Base-by-base conservation (phyloP, 768 basidiomycete genomes). In the Trametes cinnabarina region DNA sequence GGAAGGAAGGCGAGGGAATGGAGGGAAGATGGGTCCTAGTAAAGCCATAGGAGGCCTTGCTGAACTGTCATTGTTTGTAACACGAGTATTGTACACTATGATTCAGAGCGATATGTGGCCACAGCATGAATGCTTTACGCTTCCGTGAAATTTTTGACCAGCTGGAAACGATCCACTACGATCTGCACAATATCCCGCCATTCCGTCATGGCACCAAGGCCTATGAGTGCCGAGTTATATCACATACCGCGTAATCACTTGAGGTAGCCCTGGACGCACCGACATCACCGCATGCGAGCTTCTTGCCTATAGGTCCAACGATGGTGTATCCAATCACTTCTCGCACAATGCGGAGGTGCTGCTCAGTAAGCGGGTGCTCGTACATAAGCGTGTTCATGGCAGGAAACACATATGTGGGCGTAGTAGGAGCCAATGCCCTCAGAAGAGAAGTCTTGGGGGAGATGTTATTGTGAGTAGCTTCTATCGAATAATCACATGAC, bases 381-480 rank as follows among this genome's bases (percentile, higher is more conserved):
- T 92, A 98, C 96, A 99, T 99, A 63, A 92, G 77, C 3, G 97
- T 98, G 71, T 99, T 99, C 96, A 98, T 99, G 0, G 96, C 97
- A 1, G 96, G 96, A 68, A 95, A 98, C 35, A 98, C 73, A 67
- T 88, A 93, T 7, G 92, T 94, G 7, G 90, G 90, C 0, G 92
- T 97, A 6, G 82, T 79, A 0, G 94, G 91, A 3, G 90, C 78
- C 0, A 96, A 76, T 0, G 93, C 95, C 20, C 93, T 85, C 59
- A 97, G 81, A 3, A 97, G 79, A 14, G 93, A 88, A 11, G 85
- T 88, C 87, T 88, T n/a, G n/a, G n/a, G n/a, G n/a, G n/a, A n/a
- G n/a, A n/a, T n/a, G n/a, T n/a, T n/a, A n/a, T n/a, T n/a, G n/a
- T n/a, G n/a, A n/a, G n/a, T n/a, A n/a, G n/a, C n/a, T n/a, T n/a